These are phyloP conservation scores for Cutaneotrichosporon mucoides DNA, from an alignment of 1,284 basidiomycete species.

Conservation along the genomic window DNA sequence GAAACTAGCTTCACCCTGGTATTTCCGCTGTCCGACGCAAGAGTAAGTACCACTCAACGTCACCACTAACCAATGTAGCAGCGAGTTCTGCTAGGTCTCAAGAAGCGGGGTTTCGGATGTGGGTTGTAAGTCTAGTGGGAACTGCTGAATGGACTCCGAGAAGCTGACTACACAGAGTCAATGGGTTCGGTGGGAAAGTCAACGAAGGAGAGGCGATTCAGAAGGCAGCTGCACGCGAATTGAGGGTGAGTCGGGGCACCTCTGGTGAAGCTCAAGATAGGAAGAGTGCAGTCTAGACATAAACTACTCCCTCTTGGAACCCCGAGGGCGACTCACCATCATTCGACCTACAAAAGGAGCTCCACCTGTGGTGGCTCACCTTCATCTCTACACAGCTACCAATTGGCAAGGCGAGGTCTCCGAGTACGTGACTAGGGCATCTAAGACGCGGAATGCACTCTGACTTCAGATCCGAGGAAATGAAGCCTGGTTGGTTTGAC, in stretches of 20 bases:
- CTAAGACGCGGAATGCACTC: too few species aligned
- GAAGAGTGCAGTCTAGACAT: conserved; percentile 72
- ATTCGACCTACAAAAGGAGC: neutral
- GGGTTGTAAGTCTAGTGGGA: conserved; percentile 52
- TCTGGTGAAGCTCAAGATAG: conserved; percentile 45
- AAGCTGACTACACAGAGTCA: conserved; percentile 50
- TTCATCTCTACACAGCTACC: neutral
- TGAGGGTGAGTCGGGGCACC: conserved; percentile 33
- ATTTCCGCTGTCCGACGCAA: neutral
- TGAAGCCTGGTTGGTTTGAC: conserved; percentile 32
- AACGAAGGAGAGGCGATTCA: conserved; percentile 60
- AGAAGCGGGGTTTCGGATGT: conserved; percentile 66
- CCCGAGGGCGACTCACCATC: conserved; percentile 20
- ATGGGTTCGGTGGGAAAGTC: conserved; percentile 71
- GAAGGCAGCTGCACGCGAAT: conserved; percentile 62
- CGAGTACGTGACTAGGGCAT: conserved; percentile 16
- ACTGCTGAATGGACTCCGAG: too few species aligned
- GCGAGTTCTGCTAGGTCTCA: conserved; percentile 61
- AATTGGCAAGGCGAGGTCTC: conserved; percentile 18
- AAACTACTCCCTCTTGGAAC: conserved; percentile 23
- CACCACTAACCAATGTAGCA: too few species aligned
- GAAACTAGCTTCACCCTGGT: neutral
- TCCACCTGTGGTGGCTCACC: neutral
- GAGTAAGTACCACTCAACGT: neutral
- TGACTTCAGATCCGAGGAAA: conserved; percentile 32